These are phyloP conservation scores for Globisporangium radiosum DNA, from an alignment of 352 stramenopile genomes.

Conservation along the genomic window DNA sequence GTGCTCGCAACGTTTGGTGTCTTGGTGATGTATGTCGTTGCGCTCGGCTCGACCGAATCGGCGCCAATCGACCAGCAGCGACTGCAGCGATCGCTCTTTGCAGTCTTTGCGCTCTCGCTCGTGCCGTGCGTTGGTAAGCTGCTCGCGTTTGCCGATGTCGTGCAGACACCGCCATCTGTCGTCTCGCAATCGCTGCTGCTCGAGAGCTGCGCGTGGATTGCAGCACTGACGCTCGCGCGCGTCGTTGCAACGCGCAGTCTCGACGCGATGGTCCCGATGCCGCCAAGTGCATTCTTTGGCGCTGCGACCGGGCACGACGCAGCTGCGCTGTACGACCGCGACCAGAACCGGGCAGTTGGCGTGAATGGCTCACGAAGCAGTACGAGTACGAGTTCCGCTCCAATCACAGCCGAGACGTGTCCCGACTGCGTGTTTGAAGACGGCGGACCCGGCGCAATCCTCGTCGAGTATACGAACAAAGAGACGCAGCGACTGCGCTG, in stretches of 20 bases:
- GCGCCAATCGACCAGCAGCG: conserved; percentile 41
- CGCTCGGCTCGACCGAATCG: conserved; percentile 30
- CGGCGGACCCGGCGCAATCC: conserved; percentile 58
- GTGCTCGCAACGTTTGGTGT: conserved; percentile 36
- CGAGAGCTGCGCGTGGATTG: conserved; percentile 31
- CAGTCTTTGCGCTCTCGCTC: conserved; percentile 40
- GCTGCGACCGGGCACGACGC: conserved; percentile 40
- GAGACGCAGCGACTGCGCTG: conserved; percentile 38
- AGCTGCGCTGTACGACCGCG: conserved; percentile 29
- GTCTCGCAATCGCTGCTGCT: conserved; percentile 41
- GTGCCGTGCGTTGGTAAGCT: conserved; percentile 65
- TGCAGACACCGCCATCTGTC: conserved; percentile 26
- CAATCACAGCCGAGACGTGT: conserved; percentile 74
- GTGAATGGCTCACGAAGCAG: neutral
- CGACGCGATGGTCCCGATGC: conserved; percentile 56
- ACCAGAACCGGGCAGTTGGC: conserved; percentile 11
- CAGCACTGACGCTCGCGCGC: conserved; percentile 29
- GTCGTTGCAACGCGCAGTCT: conserved; percentile 45
- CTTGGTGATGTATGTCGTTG: conserved; percentile 43
- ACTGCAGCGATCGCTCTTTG: conserved; percentile 54
- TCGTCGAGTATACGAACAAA: conserved; percentile 53
- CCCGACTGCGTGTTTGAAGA: conserved; percentile 80
- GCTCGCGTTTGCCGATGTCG: conserved; percentile 43
- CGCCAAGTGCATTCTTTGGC: conserved; percentile 71
- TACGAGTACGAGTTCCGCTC: conserved; percentile 7